phyloP scores from a whole-genome alignment of 768 basidiomycete species.

The Termitomyces sp. region DNA sequence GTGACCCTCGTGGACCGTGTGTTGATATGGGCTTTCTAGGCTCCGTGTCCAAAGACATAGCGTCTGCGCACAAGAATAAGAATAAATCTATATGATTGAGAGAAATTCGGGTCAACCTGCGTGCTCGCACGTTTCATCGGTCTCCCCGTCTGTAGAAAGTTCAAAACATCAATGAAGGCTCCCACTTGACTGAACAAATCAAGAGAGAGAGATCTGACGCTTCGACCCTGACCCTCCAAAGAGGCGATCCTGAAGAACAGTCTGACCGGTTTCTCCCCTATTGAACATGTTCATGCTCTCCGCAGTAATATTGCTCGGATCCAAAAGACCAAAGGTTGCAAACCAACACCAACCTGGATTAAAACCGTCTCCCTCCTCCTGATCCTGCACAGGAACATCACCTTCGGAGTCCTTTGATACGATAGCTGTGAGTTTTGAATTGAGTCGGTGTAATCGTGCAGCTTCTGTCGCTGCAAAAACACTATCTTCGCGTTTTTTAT shows the following conservation, averaged over 20 bases:
- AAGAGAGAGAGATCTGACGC: constrained; percentile 27
- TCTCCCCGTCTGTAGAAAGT: constrained; percentile 28
- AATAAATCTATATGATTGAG: constrained; percentile 9
- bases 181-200: constrained; percentile 24
- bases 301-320: constrained; percentile 50
- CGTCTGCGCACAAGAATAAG: constrained; percentile 26
- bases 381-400: constrained; percentile 26
- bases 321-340: constrained; percentile 48
- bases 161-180: constrained; percentile 34
- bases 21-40: constrained; percentile 55
- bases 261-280: constrained; percentile 6
- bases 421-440: constrained; percentile 52
- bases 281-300: constrained; percentile 37
- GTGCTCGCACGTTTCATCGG: constrained; percentile 17
- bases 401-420: constrained; percentile 34
- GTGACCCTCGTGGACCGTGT: constrained; percentile 70
- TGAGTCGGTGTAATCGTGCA: constrained; percentile 68
- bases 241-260: constrained; percentile 5
- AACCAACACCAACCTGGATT: constrained; percentile 68
- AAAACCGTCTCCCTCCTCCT: constrained; percentile 28
- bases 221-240: constrained; percentile 9
- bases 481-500: constrained; percentile 69
- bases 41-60: constrained; percentile 49
- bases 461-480: constrained; percentile 76
- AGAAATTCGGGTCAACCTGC: constrained; percentile 25